Conservation (phyloP, 192 early-diverging fungal species). For the Entophlyctis luteolus region DNA sequence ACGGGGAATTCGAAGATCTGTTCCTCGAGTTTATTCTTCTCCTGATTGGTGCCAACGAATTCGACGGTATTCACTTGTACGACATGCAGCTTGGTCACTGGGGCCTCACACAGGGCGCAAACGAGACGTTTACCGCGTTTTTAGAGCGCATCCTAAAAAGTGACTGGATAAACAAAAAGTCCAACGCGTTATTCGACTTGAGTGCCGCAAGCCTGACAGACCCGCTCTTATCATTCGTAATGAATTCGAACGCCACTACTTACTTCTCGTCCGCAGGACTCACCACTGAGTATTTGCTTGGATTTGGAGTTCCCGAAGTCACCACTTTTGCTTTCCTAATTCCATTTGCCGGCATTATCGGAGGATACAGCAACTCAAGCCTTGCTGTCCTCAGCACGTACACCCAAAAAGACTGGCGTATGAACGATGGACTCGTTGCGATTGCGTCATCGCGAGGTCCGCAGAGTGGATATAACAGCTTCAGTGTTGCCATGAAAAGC, state of each 20-base stretch:
- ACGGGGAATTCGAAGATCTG: not conserved
- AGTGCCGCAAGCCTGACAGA: not conserved
- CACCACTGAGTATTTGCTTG: not conserved
- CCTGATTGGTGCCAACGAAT: conserved; percentile 21
- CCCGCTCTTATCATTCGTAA: conserved; percentile 18
- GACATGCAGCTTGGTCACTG: conserved; percentile 28
- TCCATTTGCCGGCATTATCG: conserved; percentile 13
- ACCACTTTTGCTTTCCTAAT: not conserved
- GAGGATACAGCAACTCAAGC: conserved; percentile 15
- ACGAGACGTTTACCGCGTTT: conserved; percentile 12
- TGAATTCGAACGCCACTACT: conserved; percentile 17
- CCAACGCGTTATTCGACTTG: conserved; percentile 25
- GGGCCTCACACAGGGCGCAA: conserved; percentile 1
- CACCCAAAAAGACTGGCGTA: conserved; percentile 8
- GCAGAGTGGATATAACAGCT: conserved; percentile 3
- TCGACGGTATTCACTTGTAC: not conserved
- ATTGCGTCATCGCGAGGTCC: conserved; percentile 12
- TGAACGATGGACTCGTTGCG: conserved; percentile 24
- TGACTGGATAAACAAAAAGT: conserved; percentile 14
- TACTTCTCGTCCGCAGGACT: conserved; percentile 23
- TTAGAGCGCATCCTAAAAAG: conserved; percentile 5
- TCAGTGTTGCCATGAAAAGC: conserved; percentile 5
- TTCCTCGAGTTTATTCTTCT: not conserved
- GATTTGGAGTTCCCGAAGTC: not conserved
- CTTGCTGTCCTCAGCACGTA: not conserved